Percentiles rank a stretch among this genome's conserved stretches.
phyloP scores from a whole-genome alignment of 768 basidiomycete genomes.

The Tylopilus cervinicoccineus region DNA sequence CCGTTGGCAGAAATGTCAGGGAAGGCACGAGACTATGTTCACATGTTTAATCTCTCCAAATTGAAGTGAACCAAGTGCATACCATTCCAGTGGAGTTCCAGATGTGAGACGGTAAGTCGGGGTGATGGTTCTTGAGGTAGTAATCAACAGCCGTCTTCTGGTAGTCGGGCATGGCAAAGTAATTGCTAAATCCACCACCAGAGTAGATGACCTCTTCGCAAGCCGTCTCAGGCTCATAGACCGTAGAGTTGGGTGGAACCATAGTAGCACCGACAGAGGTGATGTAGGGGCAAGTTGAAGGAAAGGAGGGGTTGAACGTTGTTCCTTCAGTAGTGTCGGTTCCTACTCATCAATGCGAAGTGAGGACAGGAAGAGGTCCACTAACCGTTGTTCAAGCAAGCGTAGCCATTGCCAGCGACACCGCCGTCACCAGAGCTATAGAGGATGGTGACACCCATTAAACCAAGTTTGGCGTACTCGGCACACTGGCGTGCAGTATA shows the following conservation, averaged over 20 bases:
- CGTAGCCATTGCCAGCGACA: background rate
- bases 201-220: background rate
- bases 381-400: constrained; percentile 20
- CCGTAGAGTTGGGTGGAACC: background rate
- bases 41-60: too few relatives aligned
- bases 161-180: background rate
- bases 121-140: background rate
- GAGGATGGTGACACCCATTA: constrained; percentile 35
- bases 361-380: background rate
- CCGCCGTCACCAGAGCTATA: constrained; percentile 7
- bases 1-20: constrained; percentile 38
- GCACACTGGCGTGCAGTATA: constrained; percentile 41
- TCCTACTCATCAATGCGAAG: constrained; percentile 17
- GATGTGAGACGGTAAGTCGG: background rate
- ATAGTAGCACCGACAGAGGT: background rate
- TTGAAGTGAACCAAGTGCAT: too few relatives aligned
- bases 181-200: background rate
- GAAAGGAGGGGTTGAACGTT: constrained; percentile 42
- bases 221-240: background rate
- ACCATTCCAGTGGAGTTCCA: background rate
- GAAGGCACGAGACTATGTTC: constrained; percentile 35
- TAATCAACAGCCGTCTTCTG: background rate
- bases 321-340: constrained; percentile 20
- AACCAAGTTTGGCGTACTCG: constrained; percentile 45
- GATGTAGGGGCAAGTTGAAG: constrained; percentile 35